These are phyloP conservation scores for Botrytis byssoidea DNA, from an alignment of 2,329 filamentous ascomycete genomes.

Conservation along the genomic window DNA sequence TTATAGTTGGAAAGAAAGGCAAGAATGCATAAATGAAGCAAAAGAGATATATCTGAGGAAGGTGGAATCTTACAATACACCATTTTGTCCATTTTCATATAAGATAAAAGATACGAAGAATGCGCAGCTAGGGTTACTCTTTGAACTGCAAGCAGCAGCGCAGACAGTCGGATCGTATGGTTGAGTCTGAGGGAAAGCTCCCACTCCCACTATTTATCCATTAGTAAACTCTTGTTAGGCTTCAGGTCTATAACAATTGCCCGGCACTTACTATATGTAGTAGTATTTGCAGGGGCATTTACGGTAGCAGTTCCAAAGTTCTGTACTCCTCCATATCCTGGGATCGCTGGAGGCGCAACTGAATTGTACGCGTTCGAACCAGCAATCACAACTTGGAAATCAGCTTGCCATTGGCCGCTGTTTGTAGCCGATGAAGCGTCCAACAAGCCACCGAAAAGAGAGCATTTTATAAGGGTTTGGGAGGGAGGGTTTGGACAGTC, in stretches of 20 bases:
- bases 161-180: conserved; percentile 39
- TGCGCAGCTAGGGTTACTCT: conserved; percentile 30
- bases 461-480: conserved; percentile 21
- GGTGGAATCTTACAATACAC: conserved; percentile 33
- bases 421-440: conserved; percentile 16
- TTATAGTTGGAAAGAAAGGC: neutral
- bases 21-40: neutral
- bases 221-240: neutral
- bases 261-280: conserved; percentile 29
- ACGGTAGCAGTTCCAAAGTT: conserved; percentile 38
- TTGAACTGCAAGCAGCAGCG: conserved; percentile 32
- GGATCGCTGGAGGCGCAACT: conserved; percentile 22
- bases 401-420: conserved; percentile 15
- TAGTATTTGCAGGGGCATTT: conserved; percentile 34
- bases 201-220: conserved; percentile 28
- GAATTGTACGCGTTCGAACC: conserved; percentile 19
- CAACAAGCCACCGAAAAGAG: conserved; percentile 19
- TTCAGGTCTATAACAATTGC: neutral
- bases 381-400: conserved; percentile 21
- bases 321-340: conserved; percentile 34
- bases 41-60: neutral
- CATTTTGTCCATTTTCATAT: conserved; percentile 40
- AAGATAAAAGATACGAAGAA: conserved; percentile 44
- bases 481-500: conserved; percentile 18
- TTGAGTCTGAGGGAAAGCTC: conserved; percentile 34